Percentiles rank a stretch among this genome's conserved stretches.
phyloP scores from a whole-genome alignment of 805 yeast species.

The Candida mattraensis region DNA sequence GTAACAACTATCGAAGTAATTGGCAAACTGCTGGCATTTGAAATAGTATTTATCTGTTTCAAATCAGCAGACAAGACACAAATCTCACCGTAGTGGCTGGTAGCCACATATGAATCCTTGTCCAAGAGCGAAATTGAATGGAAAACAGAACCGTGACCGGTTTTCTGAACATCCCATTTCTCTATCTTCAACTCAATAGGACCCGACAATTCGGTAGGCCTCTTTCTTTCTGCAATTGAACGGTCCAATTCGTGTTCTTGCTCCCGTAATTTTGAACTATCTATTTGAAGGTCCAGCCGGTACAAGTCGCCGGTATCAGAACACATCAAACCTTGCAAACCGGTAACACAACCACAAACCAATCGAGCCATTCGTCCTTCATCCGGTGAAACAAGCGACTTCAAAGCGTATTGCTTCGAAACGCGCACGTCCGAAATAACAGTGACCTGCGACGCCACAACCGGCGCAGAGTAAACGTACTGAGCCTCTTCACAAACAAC shows the following conservation, averaged over 20 bases:
- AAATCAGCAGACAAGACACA: too few relatives aligned
- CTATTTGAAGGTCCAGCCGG: slow-evolving; percentile 1
- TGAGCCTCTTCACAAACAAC: slow-evolving; percentile 21
- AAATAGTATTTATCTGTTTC: too few relatives aligned
- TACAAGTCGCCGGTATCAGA: slow-evolving; percentile 12
- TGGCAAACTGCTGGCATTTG: too few relatives aligned
- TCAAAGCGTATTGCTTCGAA: slow-evolving; percentile 9
- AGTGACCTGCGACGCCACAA: slow-evolving; percentile 6
- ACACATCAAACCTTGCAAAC: slow-evolving; percentile 4
- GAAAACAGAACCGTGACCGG: slow-evolving; percentile 4
- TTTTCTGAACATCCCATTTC: slow-evolving; percentile 9
- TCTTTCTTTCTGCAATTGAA: slow-evolving; percentile 16
- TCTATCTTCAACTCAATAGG: slow-evolving; percentile 8
- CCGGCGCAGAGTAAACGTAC: slow-evolving; percentile 18
- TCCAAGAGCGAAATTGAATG: slow-evolving; percentile 1
- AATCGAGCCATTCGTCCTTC: slow-evolving; percentile 15
- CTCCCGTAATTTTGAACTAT: slow-evolving; percentile 4
- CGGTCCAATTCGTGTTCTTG: slow-evolving; percentile 5
- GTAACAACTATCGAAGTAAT: too few relatives aligned
- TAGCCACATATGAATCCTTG: slow-evolving; percentile 6
- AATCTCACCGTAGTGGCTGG: slow-evolving; percentile 2
- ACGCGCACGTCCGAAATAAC: slow-evolving; percentile 1
- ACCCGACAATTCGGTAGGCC: too few relatives aligned
- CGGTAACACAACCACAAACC: slow-evolving; percentile 8
- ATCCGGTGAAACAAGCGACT: slow-evolving; percentile 7